Evolutionary conservation across 108 stramenopile genomes (phyloP).

Genomic region (Conticribra guillardii): DNA sequence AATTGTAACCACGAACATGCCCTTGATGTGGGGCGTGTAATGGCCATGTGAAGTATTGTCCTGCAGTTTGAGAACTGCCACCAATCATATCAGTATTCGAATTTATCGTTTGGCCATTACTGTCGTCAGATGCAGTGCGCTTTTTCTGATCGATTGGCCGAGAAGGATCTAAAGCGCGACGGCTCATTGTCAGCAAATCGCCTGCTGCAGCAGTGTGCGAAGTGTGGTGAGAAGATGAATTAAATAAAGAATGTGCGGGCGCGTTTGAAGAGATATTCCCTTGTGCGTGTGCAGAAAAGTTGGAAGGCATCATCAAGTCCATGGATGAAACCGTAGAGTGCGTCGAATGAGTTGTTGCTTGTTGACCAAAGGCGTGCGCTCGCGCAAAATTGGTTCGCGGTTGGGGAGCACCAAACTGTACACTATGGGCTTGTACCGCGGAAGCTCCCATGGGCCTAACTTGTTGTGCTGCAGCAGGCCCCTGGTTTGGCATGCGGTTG

Average conservation of each 20-base stretch:
- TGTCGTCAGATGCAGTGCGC: conserved; percentile 19
- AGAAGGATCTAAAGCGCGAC: conserved; percentile 19
- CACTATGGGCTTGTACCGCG: too few relatives aligned
- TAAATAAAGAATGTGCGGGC: conserved; percentile 10
- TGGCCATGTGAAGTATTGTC: not conserved
- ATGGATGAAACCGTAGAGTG: too few relatives aligned
- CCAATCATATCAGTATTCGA: not conserved
- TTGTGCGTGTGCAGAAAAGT: not conserved
- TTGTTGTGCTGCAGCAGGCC: too few relatives aligned
- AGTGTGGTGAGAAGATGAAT: conserved; percentile 46
- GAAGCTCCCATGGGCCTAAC: too few relatives aligned
- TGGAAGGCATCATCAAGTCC: conserved; percentile 25
- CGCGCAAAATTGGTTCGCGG: too few relatives aligned
- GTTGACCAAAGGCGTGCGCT: too few relatives aligned
- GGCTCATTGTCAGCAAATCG: conserved; percentile 45
- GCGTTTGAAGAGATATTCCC: not conserved
- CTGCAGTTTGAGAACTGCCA: not conserved
- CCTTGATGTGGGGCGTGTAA: not conserved
- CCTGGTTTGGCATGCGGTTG: too few relatives aligned
- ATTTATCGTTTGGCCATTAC: not conserved
- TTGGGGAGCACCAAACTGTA: too few relatives aligned
- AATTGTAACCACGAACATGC: not conserved
- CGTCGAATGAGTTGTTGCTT: too few relatives aligned
- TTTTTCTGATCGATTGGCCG: not conserved
- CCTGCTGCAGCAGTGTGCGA: conserved; percentile 47